A percentile compares a stretch with the other conserved stretches of the same genome.
These are phyloP conservation scores for Thuidium tamariscinum DNA, from an alignment of 225 moss, liverwort and hornwort genomes.

Conservation along the genomic window DNA sequence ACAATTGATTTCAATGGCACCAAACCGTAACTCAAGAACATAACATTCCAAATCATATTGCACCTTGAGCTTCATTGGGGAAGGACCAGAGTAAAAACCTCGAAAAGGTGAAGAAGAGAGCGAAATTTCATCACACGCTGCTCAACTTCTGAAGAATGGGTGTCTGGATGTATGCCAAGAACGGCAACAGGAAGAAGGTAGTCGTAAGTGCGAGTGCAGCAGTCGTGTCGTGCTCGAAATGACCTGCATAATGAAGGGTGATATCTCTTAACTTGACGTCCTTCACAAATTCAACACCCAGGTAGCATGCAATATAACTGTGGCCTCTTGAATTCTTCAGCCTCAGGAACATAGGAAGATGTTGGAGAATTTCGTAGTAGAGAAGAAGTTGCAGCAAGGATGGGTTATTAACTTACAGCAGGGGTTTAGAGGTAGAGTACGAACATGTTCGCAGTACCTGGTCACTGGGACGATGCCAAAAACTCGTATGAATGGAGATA, in stretches of 20 bases:
- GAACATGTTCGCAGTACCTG: slow-evolving; percentile 31
- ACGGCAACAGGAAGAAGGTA: slow-evolving; percentile 78
- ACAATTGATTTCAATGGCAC: not conserved
- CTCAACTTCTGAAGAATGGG: slow-evolving; percentile 25
- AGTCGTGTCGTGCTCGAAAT: slow-evolving; percentile 84
- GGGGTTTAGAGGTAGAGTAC: not conserved
- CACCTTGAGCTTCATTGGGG: not conserved
- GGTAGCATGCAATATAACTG: not conserved
- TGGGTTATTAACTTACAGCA: not conserved
- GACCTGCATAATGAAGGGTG: slow-evolving; percentile 37
- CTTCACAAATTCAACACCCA: not conserved
- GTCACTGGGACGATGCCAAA: slow-evolving; percentile 89
- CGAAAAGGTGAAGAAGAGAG: slow-evolving; percentile 50
- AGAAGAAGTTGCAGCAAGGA: not conserved
- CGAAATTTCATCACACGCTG: slow-evolving; percentile 47
- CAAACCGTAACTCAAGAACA: not conserved
- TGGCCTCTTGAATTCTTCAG: not conserved
- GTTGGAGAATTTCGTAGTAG: not conserved
- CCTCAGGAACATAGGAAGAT: not conserved
- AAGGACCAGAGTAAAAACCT: slow-evolving; percentile 32
- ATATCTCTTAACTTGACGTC: not conserved
- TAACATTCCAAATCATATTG: not conserved
- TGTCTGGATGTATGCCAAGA: slow-evolving; percentile 36
- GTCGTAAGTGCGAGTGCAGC: slow-evolving; percentile 72
- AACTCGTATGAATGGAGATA: slow-evolving; percentile 67